Evolutionary conservation across 164 flowering plant species (phyloP), one percentile per base, ranked within the genome.

Genomic region (Nymphaea colorata): DNA sequence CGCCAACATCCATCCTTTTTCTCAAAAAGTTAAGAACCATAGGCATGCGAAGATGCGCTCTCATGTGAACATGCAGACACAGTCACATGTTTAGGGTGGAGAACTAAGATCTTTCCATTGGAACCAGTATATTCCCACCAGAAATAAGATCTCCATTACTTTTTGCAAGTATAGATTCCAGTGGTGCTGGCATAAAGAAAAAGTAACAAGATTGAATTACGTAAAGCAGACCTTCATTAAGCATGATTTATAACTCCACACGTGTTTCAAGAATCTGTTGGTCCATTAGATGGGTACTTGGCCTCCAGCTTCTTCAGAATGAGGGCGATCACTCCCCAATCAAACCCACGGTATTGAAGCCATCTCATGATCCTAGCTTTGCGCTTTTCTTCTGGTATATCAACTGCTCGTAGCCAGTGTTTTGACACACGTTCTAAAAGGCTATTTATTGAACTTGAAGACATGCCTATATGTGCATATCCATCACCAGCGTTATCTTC

Each of bases 301-400:
- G 85, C 72, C 77, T 88, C 86, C 73, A 91, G 71, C 79, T 82
- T 87, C 77, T 86, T 88, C 47, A 91, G 41, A 41, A 91, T 75
- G 73, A 67, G 60, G 68, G 64, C 73, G 61, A 78, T 77, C 25
- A 91, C 87, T 43, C 75, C 80, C 95, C 95, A 91, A 73, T 78
- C 75, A 73, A 87, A 90, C 25, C 95, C 93, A 44, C 93, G 96
- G 68, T 91, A 90, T 74, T 88, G 95, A 76, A 91, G 92, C 99
- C 99, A 91, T 65, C 89, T 76, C 64, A 86, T 65, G 12, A 90
- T 80, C 75, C 92, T 85, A 59, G 85, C 66, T 71, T 88, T 94
- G 16, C 87, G 85, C 60, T 73, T 89, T 63, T 91, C 97, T 3
- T 6, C 69, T 5, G 89, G 77, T 43, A 73, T 78, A 68, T 81